These are phyloP conservation scores for Pestalotiopsis sp. DNA, from an alignment of 2,329 filamentous ascomycete genomes.

Conservation along the genomic window DNA sequence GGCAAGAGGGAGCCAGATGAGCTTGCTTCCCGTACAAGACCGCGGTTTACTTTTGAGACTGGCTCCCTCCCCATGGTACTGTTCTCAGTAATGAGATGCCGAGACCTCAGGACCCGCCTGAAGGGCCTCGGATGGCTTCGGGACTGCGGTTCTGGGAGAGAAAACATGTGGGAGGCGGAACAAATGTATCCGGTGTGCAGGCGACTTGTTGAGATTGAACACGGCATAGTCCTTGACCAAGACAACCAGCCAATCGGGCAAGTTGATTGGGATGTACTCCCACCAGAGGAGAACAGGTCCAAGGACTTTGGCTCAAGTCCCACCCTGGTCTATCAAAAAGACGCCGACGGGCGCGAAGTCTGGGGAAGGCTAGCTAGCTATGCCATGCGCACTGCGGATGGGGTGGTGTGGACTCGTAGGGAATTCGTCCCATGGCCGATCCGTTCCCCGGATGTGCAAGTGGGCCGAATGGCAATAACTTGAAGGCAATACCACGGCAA, in stretches of 20 bases:
- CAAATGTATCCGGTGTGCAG: conserved; percentile 33
- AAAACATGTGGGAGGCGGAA: conserved; percentile 39
- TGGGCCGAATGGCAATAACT: background rate
- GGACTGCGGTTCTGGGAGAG: conserved; percentile 30
- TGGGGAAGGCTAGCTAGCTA: conserved; percentile 24
- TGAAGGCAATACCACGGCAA: too few relatives aligned
- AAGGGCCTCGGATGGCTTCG: conserved; percentile 35
- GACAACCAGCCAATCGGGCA: conserved; percentile 19
- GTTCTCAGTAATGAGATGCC: conserved; percentile 41
- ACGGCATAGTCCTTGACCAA: conserved; percentile 31
- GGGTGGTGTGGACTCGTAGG: conserved; percentile 22
- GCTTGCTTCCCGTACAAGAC: background rate
- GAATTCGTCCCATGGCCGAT: conserved; percentile 22
- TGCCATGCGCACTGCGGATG: conserved; percentile 24
- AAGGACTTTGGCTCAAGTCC: conserved; percentile 25
- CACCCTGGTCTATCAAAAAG: conserved; percentile 14
- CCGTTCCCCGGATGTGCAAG: background rate
- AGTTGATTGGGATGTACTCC: conserved; percentile 24
- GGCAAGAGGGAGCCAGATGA: background rate
- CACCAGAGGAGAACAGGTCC: conserved; percentile 29
- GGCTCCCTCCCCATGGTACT: conserved; percentile 41
- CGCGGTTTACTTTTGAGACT: conserved; percentile 42
- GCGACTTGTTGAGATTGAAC: conserved; percentile 41
- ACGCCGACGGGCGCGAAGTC: conserved; percentile 18
- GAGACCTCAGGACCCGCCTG: conserved; percentile 36